Evolutionary conservation across 495 filamentous ascomycete species (phyloP).

Genomic region (Neurospora africana): DNA sequence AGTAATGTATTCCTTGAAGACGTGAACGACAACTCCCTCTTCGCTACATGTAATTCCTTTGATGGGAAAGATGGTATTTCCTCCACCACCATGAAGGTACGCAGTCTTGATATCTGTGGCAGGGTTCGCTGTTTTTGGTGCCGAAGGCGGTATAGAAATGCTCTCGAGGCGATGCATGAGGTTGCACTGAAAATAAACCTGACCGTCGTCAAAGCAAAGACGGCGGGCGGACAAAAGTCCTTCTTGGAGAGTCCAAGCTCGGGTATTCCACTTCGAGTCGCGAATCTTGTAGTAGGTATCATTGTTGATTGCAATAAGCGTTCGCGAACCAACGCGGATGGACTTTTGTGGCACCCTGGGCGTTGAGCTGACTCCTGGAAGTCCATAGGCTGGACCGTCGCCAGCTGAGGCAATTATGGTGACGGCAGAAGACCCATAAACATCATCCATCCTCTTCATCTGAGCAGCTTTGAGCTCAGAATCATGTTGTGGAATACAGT

Average conservation of each 20-base stretch:
- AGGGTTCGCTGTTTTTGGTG: not conserved
- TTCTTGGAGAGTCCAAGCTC: conserved; percentile 37
- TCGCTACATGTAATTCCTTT: not conserved
- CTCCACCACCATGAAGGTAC: not conserved
- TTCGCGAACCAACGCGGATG: not conserved
- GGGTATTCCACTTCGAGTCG: conserved; percentile 18
- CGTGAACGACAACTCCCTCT: not conserved
- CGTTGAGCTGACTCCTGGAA: conserved; percentile 11
- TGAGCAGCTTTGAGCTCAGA: conserved; percentile 18
- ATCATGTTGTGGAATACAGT: conserved; percentile 27
- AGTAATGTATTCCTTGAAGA: not conserved
- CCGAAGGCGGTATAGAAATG: not conserved
- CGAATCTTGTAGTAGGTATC: conserved; percentile 5
- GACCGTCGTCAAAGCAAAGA: conserved; percentile 23
- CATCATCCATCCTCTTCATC: conserved; percentile 21
- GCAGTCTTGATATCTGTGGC: not conserved
- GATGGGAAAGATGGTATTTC: not conserved
- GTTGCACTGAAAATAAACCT: conserved; percentile 30
- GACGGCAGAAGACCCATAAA: conserved; percentile 14
- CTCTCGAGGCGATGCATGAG: conserved; percentile 1
- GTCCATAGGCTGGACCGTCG: conserved; percentile 6
- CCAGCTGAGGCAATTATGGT: conserved; percentile 23
- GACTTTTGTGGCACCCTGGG: not conserved
- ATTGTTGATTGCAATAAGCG: conserved; percentile 6
- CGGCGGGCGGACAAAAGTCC: conserved; percentile 21